Base-by-base conservation (phyloP, 805 yeast species). In the Saccharomyces kudriavzevii region DNA sequence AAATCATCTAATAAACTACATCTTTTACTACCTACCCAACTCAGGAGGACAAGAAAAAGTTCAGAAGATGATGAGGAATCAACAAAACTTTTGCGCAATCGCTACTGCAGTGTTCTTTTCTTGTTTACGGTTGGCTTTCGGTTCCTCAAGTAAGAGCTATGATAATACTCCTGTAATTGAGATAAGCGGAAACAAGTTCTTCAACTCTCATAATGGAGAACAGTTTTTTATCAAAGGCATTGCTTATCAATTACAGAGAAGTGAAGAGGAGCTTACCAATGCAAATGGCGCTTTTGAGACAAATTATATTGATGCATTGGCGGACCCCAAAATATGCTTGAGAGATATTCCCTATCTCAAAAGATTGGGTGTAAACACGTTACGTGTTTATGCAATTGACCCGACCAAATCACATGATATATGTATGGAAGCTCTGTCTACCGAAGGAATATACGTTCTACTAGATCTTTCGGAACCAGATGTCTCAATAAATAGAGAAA, bases 391-490 rank as follows among this genome's bases (percentile, higher is more conserved):
- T 65, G 89, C 96, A 43, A 79, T 92, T 51, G 85, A 91, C 71
- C 84, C 92, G 17, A 70, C 78, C 1, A 73, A 75, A 55, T 75
- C 82, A 64, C 98, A 92, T 73, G 85, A 82, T 64, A 80, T 70
- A 24, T 90, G 96, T 73, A 87, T 91, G 90, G 61, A 78, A 49
- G 77, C 82, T 11, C 79, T 88, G 54, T 78, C 78, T 54, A 87
- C 87, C 26, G 95, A 92, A 53, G 97, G 97, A 51, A 91, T 94
- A 62, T 94, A 94, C 67, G 89, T 92, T 29, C 73, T 94, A 64
- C 84, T 96, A 45, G 99, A 94, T 73, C 79, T 94, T 61, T 83
- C 96, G 40, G 90, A 91, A 66, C 97, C 98, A 3, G 80, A 80
- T 48, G 65, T 72, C 46, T 89, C 97, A 27, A 85, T 92, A 63